Percentiles rank a stretch among this genome's conserved stretches.
phyloP scores from a whole-genome alignment of 495 filamentous ascomycete genomes.

The Aspergillus hancockii region DNA sequence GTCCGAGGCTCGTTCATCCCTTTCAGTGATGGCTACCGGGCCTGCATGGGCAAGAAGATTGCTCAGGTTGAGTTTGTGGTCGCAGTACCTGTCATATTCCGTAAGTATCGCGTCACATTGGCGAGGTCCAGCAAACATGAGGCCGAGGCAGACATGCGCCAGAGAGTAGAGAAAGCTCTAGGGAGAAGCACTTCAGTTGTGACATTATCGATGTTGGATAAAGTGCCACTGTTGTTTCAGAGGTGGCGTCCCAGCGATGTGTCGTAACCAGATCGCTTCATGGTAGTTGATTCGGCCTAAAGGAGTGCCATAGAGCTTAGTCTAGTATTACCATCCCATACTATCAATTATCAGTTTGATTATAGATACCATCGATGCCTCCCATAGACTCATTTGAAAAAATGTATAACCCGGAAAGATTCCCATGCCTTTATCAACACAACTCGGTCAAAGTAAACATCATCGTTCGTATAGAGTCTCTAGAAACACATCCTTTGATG shows the following conservation, averaged over 20 bases:
- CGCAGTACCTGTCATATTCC: slow-evolving; percentile 63
- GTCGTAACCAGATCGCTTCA: background rate
- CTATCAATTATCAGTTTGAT: too few relatives aligned
- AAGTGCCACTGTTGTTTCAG: slow-evolving; percentile 3
- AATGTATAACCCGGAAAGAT: too few relatives aligned
- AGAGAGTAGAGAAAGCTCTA: slow-evolving; percentile 3
- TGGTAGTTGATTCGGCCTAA: background rate
- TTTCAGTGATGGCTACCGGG: slow-evolving; percentile 69
- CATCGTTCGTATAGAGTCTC: too few relatives aligned
- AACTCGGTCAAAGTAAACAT: too few relatives aligned
- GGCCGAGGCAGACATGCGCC: background rate
- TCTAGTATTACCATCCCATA: too few relatives aligned
- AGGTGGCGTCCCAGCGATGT: background rate
- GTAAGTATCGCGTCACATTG: slow-evolving; percentile 52
- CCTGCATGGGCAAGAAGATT: slow-evolving; percentile 69
- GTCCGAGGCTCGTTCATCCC: slow-evolving; percentile 64
- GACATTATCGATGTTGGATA: slow-evolving; percentile 1
- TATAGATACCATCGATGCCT: too few relatives aligned
- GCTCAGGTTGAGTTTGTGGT: slow-evolving; percentile 74
- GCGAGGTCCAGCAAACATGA: background rate
- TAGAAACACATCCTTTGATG: too few relatives aligned
- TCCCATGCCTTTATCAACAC: too few relatives aligned
- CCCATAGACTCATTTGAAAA: too few relatives aligned
- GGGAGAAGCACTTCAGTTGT: background rate
- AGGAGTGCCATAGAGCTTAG: too few relatives aligned